phyloP scores from a whole-genome alignment of 164 flowering plant genomes.

The Umbilicus rupestris region DNA sequence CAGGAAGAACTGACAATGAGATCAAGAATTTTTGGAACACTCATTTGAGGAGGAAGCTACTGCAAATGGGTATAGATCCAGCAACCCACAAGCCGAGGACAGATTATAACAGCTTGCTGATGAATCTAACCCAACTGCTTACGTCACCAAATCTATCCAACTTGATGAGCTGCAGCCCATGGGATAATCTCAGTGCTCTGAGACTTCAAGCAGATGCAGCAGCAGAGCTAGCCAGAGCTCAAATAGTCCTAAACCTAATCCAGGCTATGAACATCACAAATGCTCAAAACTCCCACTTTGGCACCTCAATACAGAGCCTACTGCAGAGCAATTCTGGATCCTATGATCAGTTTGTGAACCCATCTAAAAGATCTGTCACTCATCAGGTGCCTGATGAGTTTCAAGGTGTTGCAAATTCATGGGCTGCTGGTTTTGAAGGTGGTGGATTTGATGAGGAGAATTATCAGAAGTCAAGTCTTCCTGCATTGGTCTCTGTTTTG shows the following conservation, averaged over 20 bases:
- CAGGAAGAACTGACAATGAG: slow-evolving; percentile 65
- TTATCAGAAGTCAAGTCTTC: slow-evolving; percentile 3
- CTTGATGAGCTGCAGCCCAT: not conserved
- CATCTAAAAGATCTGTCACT: too few relatives aligned
- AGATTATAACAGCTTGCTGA: slow-evolving; percentile 29
- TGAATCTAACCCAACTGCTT: slow-evolving; percentile 33
- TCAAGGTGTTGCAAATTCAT: not conserved
- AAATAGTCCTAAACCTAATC: slow-evolving; percentile 29
- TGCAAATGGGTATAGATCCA: slow-evolving; percentile 61
- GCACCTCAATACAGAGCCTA: slow-evolving; percentile 2
- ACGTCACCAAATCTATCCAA: slow-evolving; percentile 11
- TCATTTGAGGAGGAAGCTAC: slow-evolving; percentile 49
- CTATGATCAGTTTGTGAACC: not conserved
- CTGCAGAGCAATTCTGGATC: not conserved
- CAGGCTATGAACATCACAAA: slow-evolving; percentile 23
- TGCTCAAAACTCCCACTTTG: not conserved
- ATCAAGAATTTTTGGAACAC: slow-evolving; percentile 74
- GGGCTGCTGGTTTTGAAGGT: not conserved
- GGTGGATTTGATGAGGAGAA: not conserved
- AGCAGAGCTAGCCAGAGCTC: slow-evolving; percentile 35
- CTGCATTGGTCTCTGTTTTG: not conserved
- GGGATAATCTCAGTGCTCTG: slow-evolving; percentile 19
- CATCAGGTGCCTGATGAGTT: too few relatives aligned
- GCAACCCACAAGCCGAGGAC: slow-evolving; percentile 52
- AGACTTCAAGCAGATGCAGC: slow-evolving; percentile 37